Base-by-base conservation (phyloP, 148 eudicot genomes). In the Amaranthus cruentus region DNA sequence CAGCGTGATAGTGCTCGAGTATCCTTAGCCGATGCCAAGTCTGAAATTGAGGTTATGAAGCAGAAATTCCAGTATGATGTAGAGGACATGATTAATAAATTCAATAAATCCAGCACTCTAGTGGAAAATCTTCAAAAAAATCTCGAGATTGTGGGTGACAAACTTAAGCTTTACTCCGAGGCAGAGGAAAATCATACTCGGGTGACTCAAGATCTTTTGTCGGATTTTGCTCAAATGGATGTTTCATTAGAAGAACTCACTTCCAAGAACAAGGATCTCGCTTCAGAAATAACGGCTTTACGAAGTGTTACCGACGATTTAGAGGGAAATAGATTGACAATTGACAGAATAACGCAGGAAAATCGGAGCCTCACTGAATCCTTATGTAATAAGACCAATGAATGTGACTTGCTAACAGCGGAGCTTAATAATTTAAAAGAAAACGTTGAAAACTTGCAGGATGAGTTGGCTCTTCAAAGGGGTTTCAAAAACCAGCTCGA, bases 111-210 rank as follows among this genome's bases (percentile, higher is more conserved):
- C 38, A 76, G 75, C 77, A 71, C 75, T 60, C 81, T 87, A 55
- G 83, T 83, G 61, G 87, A 72, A 48, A 87, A 83, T 76, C 87
- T 95, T 86, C 89, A 87, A 71, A 68, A 65, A 76, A 82, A 85
- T 60, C 83, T 87, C 67, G 91, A 88, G 68, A 78, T 82, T 64
- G 76, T 88, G 63, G 80, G 82, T 75, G 80, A 80, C 72, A 90
- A 79, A 75, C 80, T 90, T 68, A 76, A 79, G 68, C 47, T 55
- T 70, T 82, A 80, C 80, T 86, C 86, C 14, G 90, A 86, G 70
- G 81, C 73, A 57, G 96, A 92, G 79, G 90, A 83, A 70, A 87
- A 79, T 11, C 78, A 75, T 75, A 62, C 78, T 43, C 68, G 57
- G 59, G 83, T 81, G 78, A 83, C 76, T 55, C 78, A 81, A 71